These are phyloP conservation scores for Diaporthe sp. DNA, from an alignment of 2,329 filamentous ascomycete species.

Conservation along the genomic window DNA sequence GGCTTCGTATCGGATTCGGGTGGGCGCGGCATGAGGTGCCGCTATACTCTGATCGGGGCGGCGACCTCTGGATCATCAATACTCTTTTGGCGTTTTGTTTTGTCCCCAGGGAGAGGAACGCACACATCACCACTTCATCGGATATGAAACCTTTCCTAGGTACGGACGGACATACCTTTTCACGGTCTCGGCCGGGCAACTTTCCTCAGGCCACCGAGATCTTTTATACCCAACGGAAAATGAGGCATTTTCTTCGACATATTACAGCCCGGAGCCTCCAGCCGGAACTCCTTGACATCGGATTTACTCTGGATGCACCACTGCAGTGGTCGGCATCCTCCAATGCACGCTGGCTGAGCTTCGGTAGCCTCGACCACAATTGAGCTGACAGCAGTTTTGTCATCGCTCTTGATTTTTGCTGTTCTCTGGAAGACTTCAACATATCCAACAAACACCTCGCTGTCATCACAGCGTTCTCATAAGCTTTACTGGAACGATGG, in stretches of 20 bases:
- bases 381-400: conserved; percentile 15
- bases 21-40: conserved; percentile 17
- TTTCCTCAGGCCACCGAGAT: conserved; percentile 4
- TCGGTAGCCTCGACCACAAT: conserved; percentile 19
- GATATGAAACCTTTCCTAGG: not conserved
- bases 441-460: conserved; percentile 1
- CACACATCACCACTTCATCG: conserved; percentile 36
- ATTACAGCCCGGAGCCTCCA: conserved; percentile 13
- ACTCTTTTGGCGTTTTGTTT: conserved; percentile 38
- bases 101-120: conserved; percentile 18
- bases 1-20: conserved; percentile 28
- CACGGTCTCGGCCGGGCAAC: not conserved
- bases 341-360: conserved; percentile 9
- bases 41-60: conserved; percentile 38
- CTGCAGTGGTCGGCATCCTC: not conserved
- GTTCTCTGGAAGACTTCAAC: conserved; percentile 37
- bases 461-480: conserved; percentile 32
- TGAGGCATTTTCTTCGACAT: conserved; percentile 17
- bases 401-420: conserved; percentile 20
- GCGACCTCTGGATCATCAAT: conserved; percentile 41
- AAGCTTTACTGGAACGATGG: conserved; percentile 3
- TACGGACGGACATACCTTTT: conserved; percentile 30
- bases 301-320: not conserved
- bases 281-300: not conserved
- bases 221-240: conserved; percentile 23